A percentile compares a stretch with the other conserved stretches of the same genome.
Evolutionary conservation across 139 green algal genomes (phyloP).

Genomic region (Micromonas pusilla): DNA sequence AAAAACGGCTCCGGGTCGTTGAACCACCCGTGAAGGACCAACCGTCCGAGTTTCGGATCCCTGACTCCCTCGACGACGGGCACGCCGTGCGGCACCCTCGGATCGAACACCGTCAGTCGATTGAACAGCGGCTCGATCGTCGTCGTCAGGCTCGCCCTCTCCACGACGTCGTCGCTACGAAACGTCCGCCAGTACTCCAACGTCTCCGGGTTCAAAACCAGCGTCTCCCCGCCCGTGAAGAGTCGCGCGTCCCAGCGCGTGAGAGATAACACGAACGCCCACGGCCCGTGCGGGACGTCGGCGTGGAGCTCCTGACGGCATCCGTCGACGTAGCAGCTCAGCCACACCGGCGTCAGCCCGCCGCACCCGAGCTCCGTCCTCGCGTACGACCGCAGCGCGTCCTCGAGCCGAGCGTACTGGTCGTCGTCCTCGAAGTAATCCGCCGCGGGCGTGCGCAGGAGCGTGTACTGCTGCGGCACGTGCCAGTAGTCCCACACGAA

Average conservation of each 20-base stretch:
- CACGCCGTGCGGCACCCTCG: conserved; percentile 68
- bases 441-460: conserved; percentile 56
- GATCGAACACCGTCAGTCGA: conserved; percentile 51
- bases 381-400: conserved; percentile 58
- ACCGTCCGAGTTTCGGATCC: conserved; percentile 52
- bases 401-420: conserved; percentile 52
- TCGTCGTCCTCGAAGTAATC: conserved; percentile 51
- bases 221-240: conserved; percentile 64
- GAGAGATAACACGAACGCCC: conserved; percentile 73
- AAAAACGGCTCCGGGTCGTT: conserved; percentile 64
- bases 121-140: conserved; percentile 58
- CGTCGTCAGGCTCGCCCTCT: conserved; percentile 53
- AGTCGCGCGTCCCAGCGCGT: conserved; percentile 35
- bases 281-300: conserved; percentile 52
- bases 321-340: conserved; percentile 68
- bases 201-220: conserved; percentile 54
- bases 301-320: conserved; percentile 34
- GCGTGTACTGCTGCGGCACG: conserved; percentile 64
- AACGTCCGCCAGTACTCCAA: conserved; percentile 62
- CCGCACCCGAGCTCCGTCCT: conserved; percentile 58
- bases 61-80: conserved; percentile 51
- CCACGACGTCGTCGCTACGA: conserved; percentile 30
- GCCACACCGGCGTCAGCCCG: conserved; percentile 72
- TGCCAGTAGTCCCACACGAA: conserved; percentile 53
- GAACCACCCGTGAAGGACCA: conserved; percentile 82